Evolutionary conservation across 169 alveolate species (phyloP), one percentile per base, ranked within the genome.

Genomic region (Plasmodium berghei): DNA sequence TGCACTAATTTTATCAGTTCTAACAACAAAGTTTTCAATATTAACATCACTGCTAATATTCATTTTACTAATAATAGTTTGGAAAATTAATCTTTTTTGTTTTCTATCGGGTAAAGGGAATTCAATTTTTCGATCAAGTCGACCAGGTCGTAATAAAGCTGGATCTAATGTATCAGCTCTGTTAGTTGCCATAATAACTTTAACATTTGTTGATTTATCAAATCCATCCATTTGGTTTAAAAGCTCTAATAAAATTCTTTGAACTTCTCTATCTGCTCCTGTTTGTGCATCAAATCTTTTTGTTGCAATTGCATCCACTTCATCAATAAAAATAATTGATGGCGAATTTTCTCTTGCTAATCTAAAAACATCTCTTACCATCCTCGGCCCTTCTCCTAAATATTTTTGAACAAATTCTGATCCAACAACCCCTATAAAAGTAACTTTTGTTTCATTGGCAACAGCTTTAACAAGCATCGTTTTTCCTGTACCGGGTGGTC

Each of bases 401-500:
- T 99, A 99, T 93, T 99, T 99, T 80, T 99, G 99, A 9, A 99
- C 99, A 91, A 99, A 99, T 92, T 99, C 99, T 45, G 99, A 97
- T 3, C 99, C 99, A 16, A 98, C 99, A 18, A 99, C 99, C 61
- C 99, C 96, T 26, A 99, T 98, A 92, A 99, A 98, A 18, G 99
- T 93, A 34, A 99, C 99, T 59, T 97, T 96, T 20, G 99, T 98
- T 77, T 98, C 99, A 92, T 98, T 97, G 28, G 99, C 99, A 24
- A 99, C 99, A 2, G 99, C 99, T 77, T 87, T 98, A 9, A 99
- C 99, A 90, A 99, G 92, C 99, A 99, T 98, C 8, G 99, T 99
- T 94, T 99, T 98, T 2, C 99, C 99, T 2, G 99, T 98, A 16
- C 96, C 99, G 12, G 99, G 99, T 1, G 99, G 99, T 1, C 99